These are phyloP conservation scores for Globisporangium paddicum DNA, from an alignment of 352 stramenopile species.

Conservation along the genomic window DNA sequence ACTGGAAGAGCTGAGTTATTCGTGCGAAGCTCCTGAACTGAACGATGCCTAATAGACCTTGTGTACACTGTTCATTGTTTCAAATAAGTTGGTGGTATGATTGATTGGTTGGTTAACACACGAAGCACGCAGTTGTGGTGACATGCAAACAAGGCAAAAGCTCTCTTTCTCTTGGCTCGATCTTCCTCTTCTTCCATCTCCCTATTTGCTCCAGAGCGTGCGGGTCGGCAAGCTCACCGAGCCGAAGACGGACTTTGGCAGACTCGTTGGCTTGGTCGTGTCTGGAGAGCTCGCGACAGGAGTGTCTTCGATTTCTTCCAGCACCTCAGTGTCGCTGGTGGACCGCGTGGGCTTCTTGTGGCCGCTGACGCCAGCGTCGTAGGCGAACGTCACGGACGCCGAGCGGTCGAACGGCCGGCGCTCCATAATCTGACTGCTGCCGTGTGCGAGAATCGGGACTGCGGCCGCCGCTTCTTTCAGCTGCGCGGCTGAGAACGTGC, in stretches of 20 bases:
- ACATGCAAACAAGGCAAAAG: background rate
- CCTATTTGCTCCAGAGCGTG: constrained; percentile 36
- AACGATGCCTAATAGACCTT: too few species aligned
- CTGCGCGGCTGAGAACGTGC: constrained; percentile 60
- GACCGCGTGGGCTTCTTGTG: constrained; percentile 6
- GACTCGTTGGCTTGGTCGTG: constrained; percentile 7
- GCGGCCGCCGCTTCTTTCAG: constrained; percentile 49
- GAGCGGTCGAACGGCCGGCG: constrained; percentile 61
- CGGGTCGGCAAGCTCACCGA: constrained; percentile 37
- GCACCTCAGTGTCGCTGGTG: background rate
- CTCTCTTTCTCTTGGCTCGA: too few species aligned
- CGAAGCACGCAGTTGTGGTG: background rate
- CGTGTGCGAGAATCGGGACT: constrained; percentile 54
- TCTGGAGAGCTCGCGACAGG: background rate
- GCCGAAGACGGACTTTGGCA: constrained; percentile 20
- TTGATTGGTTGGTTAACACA: background rate
- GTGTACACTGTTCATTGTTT: background rate
- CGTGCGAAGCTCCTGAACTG: too few species aligned
- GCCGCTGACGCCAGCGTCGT: constrained; percentile 39
- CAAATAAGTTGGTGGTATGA: constrained; percentile 2
- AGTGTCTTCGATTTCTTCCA: background rate
- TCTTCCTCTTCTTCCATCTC: background rate
- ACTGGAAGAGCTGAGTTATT: constrained; percentile 10
- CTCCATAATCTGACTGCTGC: constrained; percentile 59
- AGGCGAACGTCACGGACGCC: constrained; percentile 61